Conservation (phyloP, 1,284 basidiomycete genomes). For the Apiotrichum brassicae region DNA sequence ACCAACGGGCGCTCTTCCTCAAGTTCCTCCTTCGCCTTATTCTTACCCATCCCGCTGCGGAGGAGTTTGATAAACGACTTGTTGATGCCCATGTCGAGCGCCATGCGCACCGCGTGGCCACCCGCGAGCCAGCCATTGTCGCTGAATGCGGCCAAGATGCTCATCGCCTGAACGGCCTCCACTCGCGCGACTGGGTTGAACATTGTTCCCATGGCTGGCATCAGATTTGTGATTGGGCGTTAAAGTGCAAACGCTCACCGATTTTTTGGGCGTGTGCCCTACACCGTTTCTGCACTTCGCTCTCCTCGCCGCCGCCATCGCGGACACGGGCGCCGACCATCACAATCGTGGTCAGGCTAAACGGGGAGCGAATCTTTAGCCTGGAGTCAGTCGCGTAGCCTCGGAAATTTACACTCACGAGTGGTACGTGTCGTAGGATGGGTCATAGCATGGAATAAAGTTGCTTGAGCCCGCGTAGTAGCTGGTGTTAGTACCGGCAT, state of each 20-base stretch:
- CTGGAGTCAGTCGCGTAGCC: no score
- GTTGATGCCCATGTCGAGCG: slow-evolving; percentile 82
- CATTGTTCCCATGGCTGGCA: slow-evolving; percentile 64
- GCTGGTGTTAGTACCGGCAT: slow-evolving; percentile 8
- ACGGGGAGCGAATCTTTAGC: slow-evolving; percentile 42
- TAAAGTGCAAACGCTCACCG: slow-evolving; percentile 9
- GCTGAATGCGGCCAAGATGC: slow-evolving; percentile 80
- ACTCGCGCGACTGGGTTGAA: slow-evolving; percentile 73
- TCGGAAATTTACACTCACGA: slow-evolving; percentile 34
- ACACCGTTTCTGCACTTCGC: slow-evolving; percentile 36
- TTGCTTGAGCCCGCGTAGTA: slow-evolving; percentile 80
- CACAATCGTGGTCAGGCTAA: slow-evolving; percentile 63
- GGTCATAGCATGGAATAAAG: slow-evolving; percentile 80
- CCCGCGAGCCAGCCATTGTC: slow-evolving; percentile 87
- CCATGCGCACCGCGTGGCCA: slow-evolving; percentile 84
- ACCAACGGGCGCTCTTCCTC: slow-evolving; percentile 70
- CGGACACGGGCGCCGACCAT: slow-evolving; percentile 81
- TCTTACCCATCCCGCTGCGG: slow-evolving; percentile 61
- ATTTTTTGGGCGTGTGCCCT: slow-evolving; percentile 72
- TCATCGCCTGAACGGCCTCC: slow-evolving; percentile 85
- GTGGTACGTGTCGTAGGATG: slow-evolving; percentile 68
- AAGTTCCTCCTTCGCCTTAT: slow-evolving; percentile 53
- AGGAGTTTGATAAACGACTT: slow-evolving; percentile 79
- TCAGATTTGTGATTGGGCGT: neutral
- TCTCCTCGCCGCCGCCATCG: slow-evolving; percentile 62